phyloP scores from a whole-genome alignment of 345 rosid species.

The Laguncularia racemosa region DNA sequence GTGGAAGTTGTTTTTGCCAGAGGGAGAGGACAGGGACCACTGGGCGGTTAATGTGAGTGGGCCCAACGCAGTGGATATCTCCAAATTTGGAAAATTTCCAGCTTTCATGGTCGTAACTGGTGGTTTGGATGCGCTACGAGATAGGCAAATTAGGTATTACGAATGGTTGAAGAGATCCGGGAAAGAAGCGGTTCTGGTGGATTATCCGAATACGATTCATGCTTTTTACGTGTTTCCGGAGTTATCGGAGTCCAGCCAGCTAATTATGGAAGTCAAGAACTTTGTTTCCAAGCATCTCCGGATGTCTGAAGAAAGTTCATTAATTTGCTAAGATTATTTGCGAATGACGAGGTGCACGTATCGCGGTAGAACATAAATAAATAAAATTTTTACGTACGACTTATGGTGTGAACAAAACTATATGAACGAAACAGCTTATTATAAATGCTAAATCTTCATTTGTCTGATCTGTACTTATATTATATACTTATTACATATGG shows the following conservation, averaged over 20 bases:
- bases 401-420: too few species aligned
- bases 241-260: slow-evolving; percentile 34
- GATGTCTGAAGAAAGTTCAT: too few species aligned
- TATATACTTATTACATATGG: too few species aligned
- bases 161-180: slow-evolving; percentile 65
- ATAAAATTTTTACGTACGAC: too few species aligned
- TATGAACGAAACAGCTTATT: too few species aligned
- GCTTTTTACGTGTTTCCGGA: slow-evolving; percentile 83
- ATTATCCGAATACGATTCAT: slow-evolving; percentile 68
- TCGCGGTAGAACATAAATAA: too few species aligned
- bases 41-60: slow-evolving; percentile 38
- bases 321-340: too few species aligned
- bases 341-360: too few species aligned
- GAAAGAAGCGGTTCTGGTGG: slow-evolving; percentile 45
- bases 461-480: too few species aligned
- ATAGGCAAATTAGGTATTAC: slow-evolving; percentile 68
- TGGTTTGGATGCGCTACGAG: slow-evolving; percentile 75
- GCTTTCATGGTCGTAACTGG: slow-evolving; percentile 37
- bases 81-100: slow-evolving; percentile 46
- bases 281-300: slow-evolving; percentile 21
- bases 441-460: too few species aligned
- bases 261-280: slow-evolving; percentile 41
- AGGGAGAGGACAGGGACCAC: slow-evolving; percentile 55
- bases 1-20: slow-evolving; percentile 55
- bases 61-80: slow-evolving; percentile 34